Percentiles rank a stretch among this genome's conserved stretches.
Conservation (phyloP, 176 grass and related monocot species). For the Zea luxurians region DNA sequence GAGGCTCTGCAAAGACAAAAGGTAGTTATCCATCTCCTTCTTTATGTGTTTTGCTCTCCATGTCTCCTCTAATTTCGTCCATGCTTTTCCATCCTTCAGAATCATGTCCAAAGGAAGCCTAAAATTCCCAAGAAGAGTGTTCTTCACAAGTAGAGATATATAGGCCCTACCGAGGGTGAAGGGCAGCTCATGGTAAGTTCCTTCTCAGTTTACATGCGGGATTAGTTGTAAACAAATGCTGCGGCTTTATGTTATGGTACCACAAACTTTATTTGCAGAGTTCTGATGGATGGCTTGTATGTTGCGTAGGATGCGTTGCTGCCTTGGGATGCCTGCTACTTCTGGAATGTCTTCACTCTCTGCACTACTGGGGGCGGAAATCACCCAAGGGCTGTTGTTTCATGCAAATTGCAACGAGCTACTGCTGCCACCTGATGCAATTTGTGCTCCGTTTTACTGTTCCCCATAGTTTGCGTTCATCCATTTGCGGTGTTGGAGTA, state of each 20-base stretch:
- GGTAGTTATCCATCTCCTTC: constrained; percentile 39
- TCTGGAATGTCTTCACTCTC: background rate
- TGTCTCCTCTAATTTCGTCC: constrained; percentile 14
- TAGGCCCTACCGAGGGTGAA: background rate
- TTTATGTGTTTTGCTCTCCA: background rate
- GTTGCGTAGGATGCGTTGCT: background rate
- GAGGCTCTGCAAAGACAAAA: constrained; percentile 90
- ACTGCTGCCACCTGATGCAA: background rate
- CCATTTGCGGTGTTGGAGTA: background rate
- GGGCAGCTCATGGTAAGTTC: constrained; percentile 20
- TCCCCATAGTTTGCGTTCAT: background rate
- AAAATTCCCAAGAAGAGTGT: constrained; percentile 84
- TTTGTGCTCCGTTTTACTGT: background rate
- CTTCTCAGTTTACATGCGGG: constrained; percentile 23
- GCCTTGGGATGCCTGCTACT: background rate
- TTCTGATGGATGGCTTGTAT: background rate
- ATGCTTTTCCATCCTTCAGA: constrained; percentile 51
- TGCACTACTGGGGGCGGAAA: background rate
- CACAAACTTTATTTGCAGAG: background rate
- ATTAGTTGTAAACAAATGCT: background rate
- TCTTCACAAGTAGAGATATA: constrained; percentile 83
- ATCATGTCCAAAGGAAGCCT: constrained; percentile 88
- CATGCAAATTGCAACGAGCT: too few relatives aligned
- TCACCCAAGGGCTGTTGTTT: background rate
- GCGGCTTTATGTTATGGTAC: background rate